Base-by-base conservation (phyloP, 1,139 yeast genomes). In the Debaryomycetaceae sp. region DNA sequence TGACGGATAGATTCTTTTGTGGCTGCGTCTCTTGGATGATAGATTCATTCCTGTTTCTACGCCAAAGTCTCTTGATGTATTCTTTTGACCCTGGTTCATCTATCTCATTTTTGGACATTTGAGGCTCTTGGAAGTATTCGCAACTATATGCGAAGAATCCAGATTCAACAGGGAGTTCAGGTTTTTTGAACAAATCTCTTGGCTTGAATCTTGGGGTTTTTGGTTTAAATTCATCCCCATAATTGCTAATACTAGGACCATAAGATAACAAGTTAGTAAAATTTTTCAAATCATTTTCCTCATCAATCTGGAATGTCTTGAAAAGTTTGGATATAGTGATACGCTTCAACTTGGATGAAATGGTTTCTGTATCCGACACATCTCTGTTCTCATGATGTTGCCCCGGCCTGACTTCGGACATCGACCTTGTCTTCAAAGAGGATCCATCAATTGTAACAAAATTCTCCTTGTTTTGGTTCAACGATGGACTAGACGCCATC, bases 111-210 rank as follows among this genome's bases (percentile, higher is more conserved):
- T 82, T 83, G 14, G 89, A 83, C 86, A 93, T 87, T 60, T 93
- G 98, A 0, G 99, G 98, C 59, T 91, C 98, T 58, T 91, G 97
- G 67, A 91, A 93, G 59, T 90, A 91, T 60, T 93, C 99, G 51
- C 87, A 75, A 57, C 93, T 82, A 71, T 90, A 93, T 46, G 88
- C 96, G 53, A 91, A 83, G 59, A 93, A 91, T 4, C 84, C 84
- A 20, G 95, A 85, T 13, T 75, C 73, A 23, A 84, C 65, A 0
- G 96, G 91, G 7, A 84, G 57, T n/a, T 64, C 66, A 2, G 83
- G 78, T 36, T 63, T 60, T 3, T 68, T 54, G 4, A 60, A 48
- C 27, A 68, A 51, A 50, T 69, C 68, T 40, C 78, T 61, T 5
- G 69, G 65, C 24, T 57, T 66, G 52, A 73, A 84, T 40, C 85